A percentile compares a stretch with the other conserved stretches of the same genome.
phyloP scores from a whole-genome alignment of 352 stramenopile species.

The Phytophthora brassicae region DNA sequence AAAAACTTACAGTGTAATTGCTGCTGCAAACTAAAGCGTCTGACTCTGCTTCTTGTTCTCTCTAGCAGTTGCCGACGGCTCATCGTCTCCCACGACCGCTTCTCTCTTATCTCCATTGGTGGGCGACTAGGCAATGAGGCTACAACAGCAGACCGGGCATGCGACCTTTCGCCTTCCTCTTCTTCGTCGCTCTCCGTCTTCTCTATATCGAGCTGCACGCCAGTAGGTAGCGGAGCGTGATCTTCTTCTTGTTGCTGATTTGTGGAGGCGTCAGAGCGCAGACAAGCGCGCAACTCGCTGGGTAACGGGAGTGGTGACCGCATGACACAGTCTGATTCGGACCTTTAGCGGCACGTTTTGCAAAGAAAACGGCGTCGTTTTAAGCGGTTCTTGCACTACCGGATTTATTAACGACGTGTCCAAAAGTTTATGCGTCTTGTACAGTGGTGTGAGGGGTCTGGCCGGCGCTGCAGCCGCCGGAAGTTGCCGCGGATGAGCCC shows the following conservation, averaged over 20 bases:
- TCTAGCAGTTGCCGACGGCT: slow-evolving; percentile 21
- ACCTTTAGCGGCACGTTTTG: background rate
- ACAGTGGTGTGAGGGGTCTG: background rate
- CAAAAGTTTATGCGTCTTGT: too few relatives aligned
- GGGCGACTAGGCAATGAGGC: background rate
- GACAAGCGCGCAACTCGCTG: slow-evolving; percentile 6
- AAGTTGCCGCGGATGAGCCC: background rate
- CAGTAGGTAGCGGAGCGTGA: background rate
- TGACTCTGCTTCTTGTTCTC: slow-evolving; percentile 15
- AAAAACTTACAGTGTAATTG: slow-evolving; percentile 18
- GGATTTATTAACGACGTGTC: too few relatives aligned
- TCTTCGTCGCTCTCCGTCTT: slow-evolving; percentile 24
- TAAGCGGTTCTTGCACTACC: background rate
- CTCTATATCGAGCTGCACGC: background rate
- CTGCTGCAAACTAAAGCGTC: slow-evolving; percentile 22
- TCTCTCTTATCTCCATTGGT: slow-evolving; percentile 2
- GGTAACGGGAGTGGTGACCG: slow-evolving; percentile 4
- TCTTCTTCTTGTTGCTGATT: slow-evolving; percentile 26
- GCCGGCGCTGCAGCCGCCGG: background rate
- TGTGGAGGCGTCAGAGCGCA: background rate
- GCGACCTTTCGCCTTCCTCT: slow-evolving; percentile 1
- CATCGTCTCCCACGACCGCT: slow-evolving; percentile 1
- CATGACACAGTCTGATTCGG: slow-evolving; percentile 8
- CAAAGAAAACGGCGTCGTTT: slow-evolving; percentile 4
- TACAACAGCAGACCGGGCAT: background rate